These are phyloP conservation scores for Orbilia oligospora DNA, from an alignment of 2,329 filamentous ascomycete genomes.

Conservation along the genomic window DNA sequence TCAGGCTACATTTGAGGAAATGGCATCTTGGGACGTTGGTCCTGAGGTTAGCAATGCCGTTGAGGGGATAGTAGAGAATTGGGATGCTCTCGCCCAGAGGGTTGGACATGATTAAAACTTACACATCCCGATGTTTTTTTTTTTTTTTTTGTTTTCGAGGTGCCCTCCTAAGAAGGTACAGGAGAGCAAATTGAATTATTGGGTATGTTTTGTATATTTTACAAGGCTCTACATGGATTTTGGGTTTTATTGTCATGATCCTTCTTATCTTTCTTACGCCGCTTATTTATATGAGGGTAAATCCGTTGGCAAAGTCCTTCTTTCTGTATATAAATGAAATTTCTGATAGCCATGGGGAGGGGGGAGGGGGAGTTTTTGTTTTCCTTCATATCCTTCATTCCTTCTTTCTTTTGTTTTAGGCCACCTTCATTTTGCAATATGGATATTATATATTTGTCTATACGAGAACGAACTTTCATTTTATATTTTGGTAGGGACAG, in stretches of 20 bases:
- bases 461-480: neutral
- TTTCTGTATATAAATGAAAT: constrained; percentile 2
- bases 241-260: neutral
- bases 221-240: neutral
- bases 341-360: neutral
- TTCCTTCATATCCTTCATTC: neutral
- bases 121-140: neutral
- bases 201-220: neutral
- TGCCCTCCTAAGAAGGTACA: neutral
- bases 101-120: constrained; percentile 27
- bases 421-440: neutral
- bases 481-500: neutral
- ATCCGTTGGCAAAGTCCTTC: neutral
- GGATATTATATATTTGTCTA: neutral
- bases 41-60: constrained; percentile 60
- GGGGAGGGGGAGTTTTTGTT: neutral
- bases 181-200: neutral
- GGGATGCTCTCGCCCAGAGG: constrained; percentile 42
- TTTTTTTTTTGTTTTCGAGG: neutral
- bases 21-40: constrained; percentile 64
- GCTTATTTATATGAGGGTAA: neutral
- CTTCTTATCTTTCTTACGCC: too few species aligned
- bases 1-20: constrained; percentile 63
- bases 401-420: neutral
- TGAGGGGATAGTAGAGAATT: constrained; percentile 53